These are phyloP conservation scores for Solanum rostratum DNA, from an alignment of 257 asterid genomes.

Conservation along the genomic window DNA sequence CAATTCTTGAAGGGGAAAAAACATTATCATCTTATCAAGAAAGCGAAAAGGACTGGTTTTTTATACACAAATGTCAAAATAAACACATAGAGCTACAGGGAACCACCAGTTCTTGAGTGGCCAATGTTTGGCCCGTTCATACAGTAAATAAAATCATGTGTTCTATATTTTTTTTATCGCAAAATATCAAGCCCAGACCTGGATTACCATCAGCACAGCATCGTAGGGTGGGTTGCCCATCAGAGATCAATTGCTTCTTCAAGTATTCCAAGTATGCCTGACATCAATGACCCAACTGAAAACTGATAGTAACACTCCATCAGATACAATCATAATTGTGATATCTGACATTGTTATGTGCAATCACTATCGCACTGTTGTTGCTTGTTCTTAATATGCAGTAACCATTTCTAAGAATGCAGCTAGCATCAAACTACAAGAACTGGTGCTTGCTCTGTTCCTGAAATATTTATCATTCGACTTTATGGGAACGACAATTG, in stretches of 20 bases:
- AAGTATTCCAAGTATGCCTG: constrained; percentile 86
- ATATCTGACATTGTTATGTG: neutral
- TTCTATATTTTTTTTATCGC: constrained; percentile 5
- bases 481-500: constrained; percentile 91
- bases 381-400: neutral
- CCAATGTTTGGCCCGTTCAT: constrained; percentile 30
- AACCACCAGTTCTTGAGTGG: constrained; percentile 78
- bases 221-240: constrained; percentile 90
- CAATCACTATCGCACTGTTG: neutral
- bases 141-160: neutral
- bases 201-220: constrained; percentile 92
- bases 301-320: constrained; percentile 51
- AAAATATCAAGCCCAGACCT: constrained; percentile 58
- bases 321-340: neutral
- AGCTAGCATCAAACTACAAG: constrained; percentile 70
- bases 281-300: constrained; percentile 79
- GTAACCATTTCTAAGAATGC: constrained; percentile 16
- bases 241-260: constrained; percentile 83
- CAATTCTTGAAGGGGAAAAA: neutral
- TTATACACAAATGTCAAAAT: constrained; percentile 6
- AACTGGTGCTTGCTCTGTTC: constrained; percentile 74
- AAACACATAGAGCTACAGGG: constrained; percentile 29
- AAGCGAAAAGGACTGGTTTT: constrained; percentile 9
- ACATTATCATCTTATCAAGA: constrained; percentile 26
- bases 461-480: constrained; percentile 88